A percentile compares a stretch with the other conserved stretches of the same genome.
Conservation (phyloP, 768 basidiomycete genomes). For the Albatrellus ellisii region DNA sequence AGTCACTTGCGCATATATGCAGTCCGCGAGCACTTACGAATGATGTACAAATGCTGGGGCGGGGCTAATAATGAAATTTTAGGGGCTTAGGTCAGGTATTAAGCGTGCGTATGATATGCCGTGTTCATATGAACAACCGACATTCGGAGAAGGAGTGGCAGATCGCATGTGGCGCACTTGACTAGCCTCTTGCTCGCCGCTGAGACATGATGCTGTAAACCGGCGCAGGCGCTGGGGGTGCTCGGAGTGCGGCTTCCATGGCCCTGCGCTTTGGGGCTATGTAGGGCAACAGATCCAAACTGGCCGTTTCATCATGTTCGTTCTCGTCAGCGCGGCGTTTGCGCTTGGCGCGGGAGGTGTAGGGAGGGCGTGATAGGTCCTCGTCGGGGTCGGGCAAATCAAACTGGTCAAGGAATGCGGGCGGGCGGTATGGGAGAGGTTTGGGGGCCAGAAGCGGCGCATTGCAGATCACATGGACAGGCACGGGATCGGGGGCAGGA, state of each 20-base stretch:
- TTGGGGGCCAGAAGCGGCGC: constrained; percentile 57
- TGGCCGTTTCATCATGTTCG: not conserved
- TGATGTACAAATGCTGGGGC: too few species aligned
- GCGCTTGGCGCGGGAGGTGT: constrained; percentile 40
- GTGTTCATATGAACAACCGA: too few species aligned
- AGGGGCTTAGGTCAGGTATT: too few species aligned
- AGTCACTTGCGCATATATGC: too few species aligned
- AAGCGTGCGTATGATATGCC: too few species aligned
- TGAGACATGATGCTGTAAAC: not conserved
- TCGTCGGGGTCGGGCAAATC: constrained; percentile 52
- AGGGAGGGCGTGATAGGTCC: constrained; percentile 58
- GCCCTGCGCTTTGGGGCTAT: not conserved
- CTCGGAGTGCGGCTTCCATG: not conserved
- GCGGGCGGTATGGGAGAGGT: constrained; percentile 58
- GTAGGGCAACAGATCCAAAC: too few species aligned
- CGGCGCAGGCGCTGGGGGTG: not conserved
- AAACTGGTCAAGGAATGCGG: constrained; percentile 56
- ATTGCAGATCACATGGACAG: constrained; percentile 43
- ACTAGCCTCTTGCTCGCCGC: not conserved
- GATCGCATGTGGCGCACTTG: too few species aligned
- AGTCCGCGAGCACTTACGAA: too few species aligned
- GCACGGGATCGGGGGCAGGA: constrained; percentile 17
- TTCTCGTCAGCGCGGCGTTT: constrained; percentile 24
- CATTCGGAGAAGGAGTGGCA: too few species aligned
- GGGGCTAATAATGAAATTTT: too few species aligned